Percentiles rank a stretch among this genome's conserved stretches.
Evolutionary conservation across 1,139 yeast genomes (phyloP).

Genomic region (Taphrina populina): DNA sequence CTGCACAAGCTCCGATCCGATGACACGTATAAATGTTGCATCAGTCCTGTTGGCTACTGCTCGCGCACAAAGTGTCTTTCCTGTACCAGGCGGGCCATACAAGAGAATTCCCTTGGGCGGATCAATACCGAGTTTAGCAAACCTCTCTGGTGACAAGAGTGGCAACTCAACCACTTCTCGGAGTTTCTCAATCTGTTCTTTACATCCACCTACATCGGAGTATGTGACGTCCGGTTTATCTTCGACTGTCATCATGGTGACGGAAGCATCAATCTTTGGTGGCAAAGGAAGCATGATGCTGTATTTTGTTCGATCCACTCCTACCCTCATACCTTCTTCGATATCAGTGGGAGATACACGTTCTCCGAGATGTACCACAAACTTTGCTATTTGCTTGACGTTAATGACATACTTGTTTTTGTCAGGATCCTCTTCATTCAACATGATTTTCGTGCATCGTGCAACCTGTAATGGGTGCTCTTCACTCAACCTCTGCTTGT

Average conservation of each 20-base stretch:
- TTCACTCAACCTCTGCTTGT: slow-evolving; percentile 84
- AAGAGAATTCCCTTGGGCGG: slow-evolving; percentile 96
- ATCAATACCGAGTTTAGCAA: slow-evolving; percentile 92
- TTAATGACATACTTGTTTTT: slow-evolving; percentile 91
- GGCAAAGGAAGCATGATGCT: slow-evolving; percentile 96
- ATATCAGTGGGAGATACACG: slow-evolving; percentile 97
- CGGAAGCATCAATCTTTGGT: slow-evolving; percentile 95
- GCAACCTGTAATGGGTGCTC: slow-evolving; percentile 98
- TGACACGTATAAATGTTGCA: slow-evolving; percentile 95
- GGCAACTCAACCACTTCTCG: slow-evolving; percentile 98
- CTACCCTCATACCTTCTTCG: slow-evolving; percentile 99
- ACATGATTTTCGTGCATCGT: slow-evolving; percentile 94
- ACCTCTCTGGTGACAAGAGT: slow-evolving; percentile 87
- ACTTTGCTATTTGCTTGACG: slow-evolving; percentile 95
- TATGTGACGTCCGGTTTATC: slow-evolving; percentile 88
- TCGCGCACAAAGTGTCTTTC: slow-evolving; percentile 95
- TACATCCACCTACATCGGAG: slow-evolving; percentile 94
- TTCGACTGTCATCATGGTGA: slow-evolving; percentile 99
- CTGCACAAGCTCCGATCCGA: slow-evolving; percentile 96
- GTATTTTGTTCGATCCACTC: slow-evolving; percentile 95
- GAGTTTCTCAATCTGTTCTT: slow-evolving; percentile 93
- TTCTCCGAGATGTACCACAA: slow-evolving; percentile 90
- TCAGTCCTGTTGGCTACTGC: slow-evolving; percentile 99
- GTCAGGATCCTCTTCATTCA: slow-evolving; percentile 60
- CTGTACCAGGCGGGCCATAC: slow-evolving; percentile 99